Percentiles rank a stretch among this genome's conserved stretches.
phyloP scores from a whole-genome alignment of 257 asterid species.

The Lavandula angustifolia region DNA sequence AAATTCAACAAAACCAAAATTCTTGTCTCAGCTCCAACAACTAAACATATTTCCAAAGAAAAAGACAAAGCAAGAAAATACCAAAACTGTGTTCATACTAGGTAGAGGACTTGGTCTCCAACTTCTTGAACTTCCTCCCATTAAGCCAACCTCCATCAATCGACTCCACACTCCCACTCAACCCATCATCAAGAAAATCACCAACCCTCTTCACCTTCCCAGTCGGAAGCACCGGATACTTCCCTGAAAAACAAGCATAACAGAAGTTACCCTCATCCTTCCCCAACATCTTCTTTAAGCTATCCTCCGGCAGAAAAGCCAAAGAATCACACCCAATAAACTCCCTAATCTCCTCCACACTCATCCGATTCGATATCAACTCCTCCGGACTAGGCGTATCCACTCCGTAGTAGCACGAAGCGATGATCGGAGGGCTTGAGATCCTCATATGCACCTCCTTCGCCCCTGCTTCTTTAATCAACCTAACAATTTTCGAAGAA shows the following conservation, averaged over 20 bases:
- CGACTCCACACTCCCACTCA: constrained; percentile 50
- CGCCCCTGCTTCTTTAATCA: constrained; percentile 87
- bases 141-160: constrained; percentile 63
- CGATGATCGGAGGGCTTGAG: constrained; percentile 88
- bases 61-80: background rate
- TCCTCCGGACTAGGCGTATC: constrained; percentile 82
- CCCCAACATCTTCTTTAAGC: constrained; percentile 55
- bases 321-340: constrained; percentile 81
- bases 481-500: constrained; percentile 79
- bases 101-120: constrained; percentile 7
- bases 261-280: constrained; percentile 54
- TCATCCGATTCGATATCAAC: constrained; percentile 81
- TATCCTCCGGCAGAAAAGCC: constrained; percentile 65
- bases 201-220: constrained; percentile 92
- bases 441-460: constrained; percentile 96
- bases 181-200: constrained; percentile 82
- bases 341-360: constrained; percentile 69
- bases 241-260: constrained; percentile 80
- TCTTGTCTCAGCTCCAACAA: background rate
- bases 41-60: too few species aligned
- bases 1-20: background rate
- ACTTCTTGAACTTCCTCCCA: constrained; percentile 22
- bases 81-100: constrained; percentile 1
- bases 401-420: constrained; percentile 87
- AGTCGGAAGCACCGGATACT: constrained; percentile 70